These are phyloP conservation scores for Populus simonii DNA, from an alignment of 345 rosid genomes.

Conservation along the genomic window DNA sequence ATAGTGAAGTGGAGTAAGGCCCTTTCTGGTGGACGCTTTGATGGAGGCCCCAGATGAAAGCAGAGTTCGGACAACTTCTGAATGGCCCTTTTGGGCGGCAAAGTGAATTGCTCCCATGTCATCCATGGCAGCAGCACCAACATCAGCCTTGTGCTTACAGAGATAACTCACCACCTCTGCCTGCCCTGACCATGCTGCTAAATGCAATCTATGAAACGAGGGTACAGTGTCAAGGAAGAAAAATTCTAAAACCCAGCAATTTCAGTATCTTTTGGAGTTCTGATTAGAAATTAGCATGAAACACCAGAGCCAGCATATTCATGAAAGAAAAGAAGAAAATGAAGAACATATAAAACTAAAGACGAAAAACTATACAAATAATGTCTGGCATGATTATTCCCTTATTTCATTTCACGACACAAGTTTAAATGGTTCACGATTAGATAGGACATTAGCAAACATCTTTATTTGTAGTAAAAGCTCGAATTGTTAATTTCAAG, in stretches of 20 bases:
- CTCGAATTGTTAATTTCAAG: neutral
- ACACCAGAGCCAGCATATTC: neutral
- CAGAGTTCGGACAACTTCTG: slow-evolving; percentile 65
- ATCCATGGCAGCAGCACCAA: slow-evolving; percentile 93
- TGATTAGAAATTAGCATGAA: neutral
- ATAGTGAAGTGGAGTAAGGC: slow-evolving; percentile 83
- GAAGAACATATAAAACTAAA: neutral
- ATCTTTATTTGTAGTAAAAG: neutral
- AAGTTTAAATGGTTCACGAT: neutral
- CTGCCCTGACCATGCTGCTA: slow-evolving; percentile 98
- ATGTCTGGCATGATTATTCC: neutral
- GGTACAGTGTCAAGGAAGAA: slow-evolving; percentile 45
- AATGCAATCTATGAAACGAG: slow-evolving; percentile 56
- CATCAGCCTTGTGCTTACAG: slow-evolving; percentile 92
- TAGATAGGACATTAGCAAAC: neutral
- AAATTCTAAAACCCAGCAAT: neutral
- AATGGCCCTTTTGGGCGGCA: slow-evolving; percentile 91
- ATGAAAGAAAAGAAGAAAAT: neutral
- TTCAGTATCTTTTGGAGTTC: neutral
- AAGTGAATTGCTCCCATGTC: slow-evolving; percentile 97
- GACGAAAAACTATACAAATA: neutral
- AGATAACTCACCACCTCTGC: slow-evolving; percentile 66
- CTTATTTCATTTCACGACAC: neutral
- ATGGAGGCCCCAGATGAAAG: slow-evolving; percentile 62
- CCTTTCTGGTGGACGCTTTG: slow-evolving; percentile 71